Conservation (phyloP, 805 yeast genomes). For the Cyberlindnera mississippiensis region DNA sequence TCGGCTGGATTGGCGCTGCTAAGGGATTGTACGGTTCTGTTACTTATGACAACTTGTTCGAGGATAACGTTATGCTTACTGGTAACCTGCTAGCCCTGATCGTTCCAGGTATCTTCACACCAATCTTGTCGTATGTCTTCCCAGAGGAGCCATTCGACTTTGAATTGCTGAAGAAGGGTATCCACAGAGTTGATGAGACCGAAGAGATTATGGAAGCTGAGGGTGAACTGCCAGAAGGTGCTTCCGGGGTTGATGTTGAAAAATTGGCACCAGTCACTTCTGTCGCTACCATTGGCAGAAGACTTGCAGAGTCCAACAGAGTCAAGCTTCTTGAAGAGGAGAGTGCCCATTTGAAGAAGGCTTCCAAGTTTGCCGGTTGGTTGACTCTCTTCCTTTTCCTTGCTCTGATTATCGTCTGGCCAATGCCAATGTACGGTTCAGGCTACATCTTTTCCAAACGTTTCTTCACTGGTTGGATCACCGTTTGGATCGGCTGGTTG, state of each 20-base stretch:
- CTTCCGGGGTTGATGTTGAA: conserved; percentile 13
- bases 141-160: conserved; percentile 76
- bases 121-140: conserved; percentile 63
- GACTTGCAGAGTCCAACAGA: conserved; percentile 23
- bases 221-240: conserved; percentile 20
- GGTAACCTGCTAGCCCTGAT: conserved; percentile 83
- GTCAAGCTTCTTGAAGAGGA: conserved; percentile 43
- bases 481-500: conserved; percentile 78
- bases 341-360: conserved; percentile 44
- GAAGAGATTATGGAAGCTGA: conserved; percentile 54
- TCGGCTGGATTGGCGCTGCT: conserved; percentile 59
- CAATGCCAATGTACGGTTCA: conserved; percentile 91
- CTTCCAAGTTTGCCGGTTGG: conserved; percentile 57
- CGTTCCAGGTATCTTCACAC: conserved; percentile 64
- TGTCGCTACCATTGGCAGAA: conserved; percentile 30
- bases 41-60: conserved; percentile 59
- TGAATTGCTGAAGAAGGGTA: conserved; percentile 47
- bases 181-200: conserved; percentile 67
- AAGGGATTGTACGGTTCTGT: conserved; percentile 40
- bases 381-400: conserved; percentile 60
- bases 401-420: conserved; percentile 73
- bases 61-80: conserved; percentile 82
- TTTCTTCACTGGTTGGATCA: conserved; percentile 89
- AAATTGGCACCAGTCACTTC: conserved; percentile 30
- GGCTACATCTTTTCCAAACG: conserved; percentile 67